Conservation (phyloP, 1,139 yeast genomes). For the Candida dubliniensis region DNA sequence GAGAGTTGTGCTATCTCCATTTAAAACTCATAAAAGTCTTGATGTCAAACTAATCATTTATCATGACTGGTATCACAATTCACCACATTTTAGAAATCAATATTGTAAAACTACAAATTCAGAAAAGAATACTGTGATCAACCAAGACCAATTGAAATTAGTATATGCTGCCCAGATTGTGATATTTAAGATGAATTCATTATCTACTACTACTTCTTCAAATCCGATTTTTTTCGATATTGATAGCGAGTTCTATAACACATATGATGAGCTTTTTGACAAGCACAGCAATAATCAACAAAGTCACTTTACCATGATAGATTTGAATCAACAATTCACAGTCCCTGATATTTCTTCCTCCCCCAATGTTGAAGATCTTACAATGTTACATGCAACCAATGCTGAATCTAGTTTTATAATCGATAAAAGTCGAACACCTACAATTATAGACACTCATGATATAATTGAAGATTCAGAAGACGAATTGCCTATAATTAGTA, state of each 20-base stretch:
- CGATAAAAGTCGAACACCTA: neutral
- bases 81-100: constrained; percentile 22
- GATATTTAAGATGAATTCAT: constrained; percentile 11
- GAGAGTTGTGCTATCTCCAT: constrained; percentile 22
- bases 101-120: neutral
- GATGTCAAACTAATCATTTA: constrained; percentile 30
- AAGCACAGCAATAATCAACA: too few species aligned
- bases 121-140: constrained; percentile 3
- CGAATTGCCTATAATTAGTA: constrained; percentile 9
- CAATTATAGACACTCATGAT: neutral
- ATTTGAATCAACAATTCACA: neutral
- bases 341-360: constrained; percentile 10
- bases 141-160: constrained; percentile 17
- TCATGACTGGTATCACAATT: constrained; percentile 38
- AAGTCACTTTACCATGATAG: too few species aligned
- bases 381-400: constrained; percentile 9
- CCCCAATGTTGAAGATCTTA: constrained; percentile 10
- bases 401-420: constrained; percentile 1
- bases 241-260: constrained; percentile 15
- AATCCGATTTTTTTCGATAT: constrained; percentile 27
- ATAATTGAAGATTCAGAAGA: constrained; percentile 17
- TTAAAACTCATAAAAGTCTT: constrained; percentile 15
- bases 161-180: constrained; percentile 25
- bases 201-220: neutral
- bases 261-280: neutral